phyloP scores from a whole-genome alignment of 2,329 filamentous ascomycete species.

The Arachnomyces sp. region DNA sequence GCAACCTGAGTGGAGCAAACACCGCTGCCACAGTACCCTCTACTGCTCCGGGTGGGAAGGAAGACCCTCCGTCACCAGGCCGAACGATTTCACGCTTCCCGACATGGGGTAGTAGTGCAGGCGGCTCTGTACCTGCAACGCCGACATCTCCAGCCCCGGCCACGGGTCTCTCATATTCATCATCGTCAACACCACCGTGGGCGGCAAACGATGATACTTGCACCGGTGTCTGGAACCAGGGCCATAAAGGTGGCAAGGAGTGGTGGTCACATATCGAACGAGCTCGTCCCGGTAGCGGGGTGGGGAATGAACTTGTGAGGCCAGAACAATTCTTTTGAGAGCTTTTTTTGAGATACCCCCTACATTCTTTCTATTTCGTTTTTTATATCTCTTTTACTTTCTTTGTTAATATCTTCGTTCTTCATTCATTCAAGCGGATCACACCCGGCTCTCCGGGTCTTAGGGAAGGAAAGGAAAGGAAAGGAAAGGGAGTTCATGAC shows the following conservation, averaged over 20 bases:
- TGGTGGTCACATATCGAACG: slow-evolving; percentile 41
- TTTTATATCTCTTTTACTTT: slow-evolving; percentile 7
- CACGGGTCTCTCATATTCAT: slow-evolving; percentile 6
- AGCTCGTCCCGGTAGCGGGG: slow-evolving; percentile 28
- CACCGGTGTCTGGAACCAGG: slow-evolving; percentile 37
- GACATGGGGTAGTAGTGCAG: slow-evolving; percentile 6
- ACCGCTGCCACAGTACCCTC: slow-evolving; percentile 14
- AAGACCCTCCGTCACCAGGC: slow-evolving; percentile 24
- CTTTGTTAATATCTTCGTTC: slow-evolving; percentile 5
- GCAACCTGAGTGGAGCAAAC: slow-evolving; percentile 25
- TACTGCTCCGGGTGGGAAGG: slow-evolving; percentile 6
- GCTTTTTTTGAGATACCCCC: slow-evolving; percentile 15
- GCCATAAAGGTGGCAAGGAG: slow-evolving; percentile 32
- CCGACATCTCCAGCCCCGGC: slow-evolving; percentile 4
- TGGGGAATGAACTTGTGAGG: slow-evolving; percentile 19
- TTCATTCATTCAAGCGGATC: slow-evolving; percentile 15
- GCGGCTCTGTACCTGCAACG: slow-evolving; percentile 9
- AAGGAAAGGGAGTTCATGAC: too few relatives aligned
- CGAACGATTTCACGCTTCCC: slow-evolving; percentile 11
- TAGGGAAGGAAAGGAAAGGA: too few relatives aligned
- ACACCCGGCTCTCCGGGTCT: too few relatives aligned
- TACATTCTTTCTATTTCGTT: slow-evolving; percentile 6
- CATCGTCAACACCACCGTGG: slow-evolving; percentile 23
- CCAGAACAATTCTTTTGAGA: slow-evolving; percentile 27
- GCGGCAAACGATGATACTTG: slow-evolving; percentile 33